A percentile compares a stretch with the other conserved stretches of the same genome.
phyloP scores from a whole-genome alignment of 306 rosid genomes.

The Cicer chorassanicum region DNA sequence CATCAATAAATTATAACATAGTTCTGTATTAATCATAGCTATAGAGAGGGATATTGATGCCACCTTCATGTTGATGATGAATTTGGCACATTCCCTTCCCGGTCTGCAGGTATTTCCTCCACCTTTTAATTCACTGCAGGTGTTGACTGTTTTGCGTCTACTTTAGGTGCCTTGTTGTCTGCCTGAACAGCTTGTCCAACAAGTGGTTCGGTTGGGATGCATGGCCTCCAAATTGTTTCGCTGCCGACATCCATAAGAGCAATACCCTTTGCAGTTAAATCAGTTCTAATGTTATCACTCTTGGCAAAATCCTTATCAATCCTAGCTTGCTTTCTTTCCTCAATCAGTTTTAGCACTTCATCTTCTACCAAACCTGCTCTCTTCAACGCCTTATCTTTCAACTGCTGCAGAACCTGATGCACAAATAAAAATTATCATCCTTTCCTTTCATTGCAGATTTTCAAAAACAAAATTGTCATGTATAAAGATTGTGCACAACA shows the following conservation, averaged over 20 bases:
- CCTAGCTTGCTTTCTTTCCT: conserved; percentile 84
- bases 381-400: conserved; percentile 77
- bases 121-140: conserved; percentile 25
- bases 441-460: background rate
- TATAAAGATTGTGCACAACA: background rate
- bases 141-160: conserved; percentile 42
- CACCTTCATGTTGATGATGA: conserved; percentile 36
- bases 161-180: conserved; percentile 34
- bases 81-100: conserved; percentile 42
- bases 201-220: conserved; percentile 56
- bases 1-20: conserved; percentile 45
- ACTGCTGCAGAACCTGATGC: conserved; percentile 76
- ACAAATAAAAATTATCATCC: conserved; percentile 28
- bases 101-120: conserved; percentile 33
- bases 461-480: background rate
- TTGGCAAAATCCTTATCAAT: conserved; percentile 67
- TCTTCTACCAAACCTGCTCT: conserved; percentile 76
- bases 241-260: conserved; percentile 88
- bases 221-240: conserved; percentile 84
- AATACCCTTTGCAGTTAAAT: conserved; percentile 74
- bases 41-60: conserved; percentile 11
- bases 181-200: conserved; percentile 43
- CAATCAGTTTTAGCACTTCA: conserved; percentile 65
- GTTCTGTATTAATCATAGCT: conserved; percentile 39
- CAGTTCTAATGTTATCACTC: conserved; percentile 78